Percentiles rank a stretch among this genome's conserved stretches.
Evolutionary conservation across 2,329 filamentous ascomycete genomes (phyloP).

Genomic region (Aspergillus brunneoviolaceus): DNA sequence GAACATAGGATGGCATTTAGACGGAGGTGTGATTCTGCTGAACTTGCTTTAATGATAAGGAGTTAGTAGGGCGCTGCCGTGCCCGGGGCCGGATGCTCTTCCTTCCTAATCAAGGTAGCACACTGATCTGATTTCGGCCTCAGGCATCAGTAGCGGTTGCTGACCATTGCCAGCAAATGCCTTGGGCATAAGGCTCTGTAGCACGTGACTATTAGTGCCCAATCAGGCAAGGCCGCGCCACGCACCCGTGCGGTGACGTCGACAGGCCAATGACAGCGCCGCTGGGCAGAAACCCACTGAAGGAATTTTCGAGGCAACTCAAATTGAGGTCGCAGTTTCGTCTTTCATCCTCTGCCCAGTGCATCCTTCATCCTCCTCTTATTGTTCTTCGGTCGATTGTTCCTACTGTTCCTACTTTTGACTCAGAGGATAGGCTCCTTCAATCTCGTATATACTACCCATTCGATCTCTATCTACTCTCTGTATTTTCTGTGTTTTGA

Average conservation of each 20-base stretch:
- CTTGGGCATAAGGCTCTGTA: slow-evolving; percentile 12
- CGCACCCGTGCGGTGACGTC: slow-evolving; percentile 29
- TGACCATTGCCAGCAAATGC: slow-evolving; percentile 4
- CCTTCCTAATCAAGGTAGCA: too few species aligned
- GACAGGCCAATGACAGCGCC: slow-evolving; percentile 22
- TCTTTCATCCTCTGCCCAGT: slow-evolving; percentile 7
- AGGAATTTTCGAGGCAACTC: slow-evolving; percentile 25
- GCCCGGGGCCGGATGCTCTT: too few species aligned
- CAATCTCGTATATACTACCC: neutral
- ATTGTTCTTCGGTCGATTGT: neutral
- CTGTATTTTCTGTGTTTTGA: neutral
- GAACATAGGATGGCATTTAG: too few species aligned
- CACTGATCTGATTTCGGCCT: neutral
- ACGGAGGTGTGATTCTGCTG: too few species aligned
- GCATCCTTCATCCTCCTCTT: neutral
- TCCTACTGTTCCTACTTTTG: neutral
- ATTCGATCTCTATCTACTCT: neutral
- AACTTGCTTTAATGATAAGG: too few species aligned
- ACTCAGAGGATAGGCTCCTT: neutral
- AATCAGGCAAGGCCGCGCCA: slow-evolving; percentile 24
- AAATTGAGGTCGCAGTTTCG: neutral
- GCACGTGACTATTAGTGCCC: slow-evolving; percentile 23
- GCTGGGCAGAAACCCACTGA: slow-evolving; percentile 21
- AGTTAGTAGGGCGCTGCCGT: too few species aligned
- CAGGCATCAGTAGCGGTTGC: neutral